phyloP scores from a whole-genome alignment of 75 land plant species.

The Adiantum capillusveneris region DNA sequence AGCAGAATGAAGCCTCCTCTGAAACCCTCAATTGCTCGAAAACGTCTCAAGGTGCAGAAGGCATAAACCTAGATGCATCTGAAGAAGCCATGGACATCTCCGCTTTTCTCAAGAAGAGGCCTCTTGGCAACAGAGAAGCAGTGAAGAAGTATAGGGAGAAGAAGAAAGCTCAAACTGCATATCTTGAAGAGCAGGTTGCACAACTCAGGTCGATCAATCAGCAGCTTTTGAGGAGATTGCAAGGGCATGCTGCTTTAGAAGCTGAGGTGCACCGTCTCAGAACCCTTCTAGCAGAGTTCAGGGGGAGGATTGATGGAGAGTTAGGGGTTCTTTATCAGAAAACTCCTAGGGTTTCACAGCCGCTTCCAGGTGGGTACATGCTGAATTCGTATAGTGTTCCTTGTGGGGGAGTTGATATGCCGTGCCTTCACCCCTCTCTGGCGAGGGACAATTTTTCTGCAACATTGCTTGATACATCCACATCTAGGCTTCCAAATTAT shows the following conservation, averaged over 20 bases:
- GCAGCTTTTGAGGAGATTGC: constrained; percentile 69
- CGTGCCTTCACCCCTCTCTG: constrained; percentile 39
- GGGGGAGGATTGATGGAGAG: constrained; percentile 88
- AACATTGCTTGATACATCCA: too few relatives aligned
- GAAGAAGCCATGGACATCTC: constrained; percentile 40
- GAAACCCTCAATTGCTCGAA: neutral
- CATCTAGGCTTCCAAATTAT: neutral
- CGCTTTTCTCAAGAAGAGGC: constrained; percentile 58
- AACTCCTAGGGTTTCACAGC: constrained; percentile 7
- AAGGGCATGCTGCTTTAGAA: constrained; percentile 67
- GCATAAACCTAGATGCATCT: constrained; percentile 28
- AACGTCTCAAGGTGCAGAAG: constrained; percentile 14
- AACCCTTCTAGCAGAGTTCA: constrained; percentile 69
- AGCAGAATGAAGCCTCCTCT: neutral
- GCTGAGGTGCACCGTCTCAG: constrained; percentile 70
- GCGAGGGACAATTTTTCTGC: constrained; percentile 9
- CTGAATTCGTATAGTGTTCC: constrained; percentile 50
- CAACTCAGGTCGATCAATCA: constrained; percentile 60
- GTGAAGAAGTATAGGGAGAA: constrained; percentile 95
- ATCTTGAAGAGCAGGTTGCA: constrained; percentile 77
- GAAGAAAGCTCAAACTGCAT: constrained; percentile 83
- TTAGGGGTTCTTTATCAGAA: constrained; percentile 53
- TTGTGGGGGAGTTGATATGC: constrained; percentile 42
- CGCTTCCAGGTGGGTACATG: constrained; percentile 36
- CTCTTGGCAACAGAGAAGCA: constrained; percentile 83